A percentile compares a stretch with the other conserved stretches of the same genome.
Evolutionary conservation across 2,329 filamentous ascomycete species (phyloP).

Genomic region (Penicillium capsulatum): DNA sequence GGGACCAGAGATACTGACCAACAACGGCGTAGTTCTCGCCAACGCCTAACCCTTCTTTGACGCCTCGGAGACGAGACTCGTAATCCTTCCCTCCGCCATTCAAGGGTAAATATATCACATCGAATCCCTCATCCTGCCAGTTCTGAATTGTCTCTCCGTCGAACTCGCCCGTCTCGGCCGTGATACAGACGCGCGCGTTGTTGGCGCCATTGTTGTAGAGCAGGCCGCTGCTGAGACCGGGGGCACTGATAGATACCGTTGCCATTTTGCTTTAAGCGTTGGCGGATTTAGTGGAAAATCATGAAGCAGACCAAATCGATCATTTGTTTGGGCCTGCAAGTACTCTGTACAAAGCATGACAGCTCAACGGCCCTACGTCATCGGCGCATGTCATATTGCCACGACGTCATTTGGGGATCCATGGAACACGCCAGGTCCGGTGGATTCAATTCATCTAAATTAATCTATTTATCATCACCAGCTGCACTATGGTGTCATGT

Average conservation of each 20-base stretch:
- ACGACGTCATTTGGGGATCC: slow-evolving; percentile 18
- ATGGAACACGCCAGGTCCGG: slow-evolving; percentile 9
- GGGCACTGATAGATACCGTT: slow-evolving; percentile 32
- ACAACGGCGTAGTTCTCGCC: slow-evolving; percentile 61
- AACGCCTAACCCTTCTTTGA: slow-evolving; percentile 53
- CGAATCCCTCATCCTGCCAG: slow-evolving; percentile 60
- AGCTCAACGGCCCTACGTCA: slow-evolving; percentile 14
- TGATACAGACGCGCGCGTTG: slow-evolving; percentile 33
- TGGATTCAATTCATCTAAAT: slow-evolving; percentile 5
- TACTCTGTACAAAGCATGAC: slow-evolving; percentile 2
- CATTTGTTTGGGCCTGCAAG: no score
- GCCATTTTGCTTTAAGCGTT: slow-evolving; percentile 23
- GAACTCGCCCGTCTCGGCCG: slow-evolving; percentile 43
- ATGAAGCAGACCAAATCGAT: no score
- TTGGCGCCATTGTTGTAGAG: slow-evolving; percentile 33
- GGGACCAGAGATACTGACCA: no score
- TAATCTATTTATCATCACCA: no score
- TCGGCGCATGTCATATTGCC: slow-evolving; percentile 7
- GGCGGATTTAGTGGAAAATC: not conserved
- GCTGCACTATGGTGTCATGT: no score
- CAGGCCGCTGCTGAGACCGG: slow-evolving; percentile 29
- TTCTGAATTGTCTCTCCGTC: slow-evolving; percentile 51
- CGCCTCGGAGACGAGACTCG: slow-evolving; percentile 47
- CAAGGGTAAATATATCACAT: slow-evolving; percentile 55
- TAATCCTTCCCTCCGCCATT: slow-evolving; percentile 51